Base-by-base conservation (phyloP, 108 stramenopile genomes). In the Craspedostauros australis region DNA sequence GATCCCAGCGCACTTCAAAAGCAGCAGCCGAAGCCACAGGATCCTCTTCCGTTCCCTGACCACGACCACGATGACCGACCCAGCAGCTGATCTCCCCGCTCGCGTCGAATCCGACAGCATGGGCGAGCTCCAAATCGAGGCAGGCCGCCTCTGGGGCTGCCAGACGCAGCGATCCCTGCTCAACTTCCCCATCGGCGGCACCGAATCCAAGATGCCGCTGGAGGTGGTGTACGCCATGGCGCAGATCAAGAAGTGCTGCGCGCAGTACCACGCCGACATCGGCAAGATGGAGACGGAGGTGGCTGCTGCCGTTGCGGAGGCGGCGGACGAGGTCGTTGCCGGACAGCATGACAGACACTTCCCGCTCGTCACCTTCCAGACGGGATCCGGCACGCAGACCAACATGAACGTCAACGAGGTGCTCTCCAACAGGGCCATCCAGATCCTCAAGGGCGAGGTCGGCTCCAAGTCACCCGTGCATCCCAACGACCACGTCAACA, bases 321-420 rank as follows among this genome's bases (percentile, higher is more conserved):
- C 97, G 7, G 94, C 91, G 12, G 91, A 88, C 22, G 96, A 95
- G 68, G 87, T 97, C 12, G 76, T 97, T 51, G 60, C 72, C 4
- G 98, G 96, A 47, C 53, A 88, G 31, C 82, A 88, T 20, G 96
- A 97, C 63, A 84, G 73, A 25, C 96, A 99, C 37, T 98, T 99
- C 72, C 98, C 98, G 5, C 68, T 99, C 22, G 87, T 95, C 5
- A 86, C 91, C 30, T 99, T 82, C 57, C 98, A 99, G 70, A 99
- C 98, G 4, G 96, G 98, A 30, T 72, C 68, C 23, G 98, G 98
- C 0, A 99, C 98, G 5, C 98, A 99, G 63, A 96, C 95, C 26
- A 99, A 99, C 66, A 99, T 99, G 98, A 99, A 99, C 68, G 91
- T 91, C 23, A 99, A 99, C 69, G 96, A 99, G 66, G 98, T 99